Percentiles rank a stretch among this genome's conserved stretches.
Evolutionary conservation across 768 basidiomycete genomes (phyloP).

Genomic region (Agaricus subrufescens): DNA sequence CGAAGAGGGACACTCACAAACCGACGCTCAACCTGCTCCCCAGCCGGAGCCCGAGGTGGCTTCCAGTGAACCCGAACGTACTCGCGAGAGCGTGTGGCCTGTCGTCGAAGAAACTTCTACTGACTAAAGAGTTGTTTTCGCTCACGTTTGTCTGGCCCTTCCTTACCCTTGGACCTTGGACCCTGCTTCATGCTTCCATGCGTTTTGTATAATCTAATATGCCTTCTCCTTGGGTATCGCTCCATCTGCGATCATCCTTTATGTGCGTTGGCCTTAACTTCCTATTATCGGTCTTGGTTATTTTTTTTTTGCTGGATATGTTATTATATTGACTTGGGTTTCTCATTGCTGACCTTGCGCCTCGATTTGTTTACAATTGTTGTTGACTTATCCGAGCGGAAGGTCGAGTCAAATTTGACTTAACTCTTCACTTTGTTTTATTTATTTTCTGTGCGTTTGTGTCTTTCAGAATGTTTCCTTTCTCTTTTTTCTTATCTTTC

Average conservation of each 20-base stretch:
- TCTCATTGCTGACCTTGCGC: slow-evolving; percentile 1
- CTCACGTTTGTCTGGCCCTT: not conserved
- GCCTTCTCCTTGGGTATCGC: not conserved
- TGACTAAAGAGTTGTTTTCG: slow-evolving; percentile 11
- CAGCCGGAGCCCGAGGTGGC: slow-evolving; percentile 10
- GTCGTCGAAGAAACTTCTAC: slow-evolving; percentile 21
- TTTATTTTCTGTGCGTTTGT: slow-evolving; percentile 10
- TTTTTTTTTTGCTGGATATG: slow-evolving; percentile 8
- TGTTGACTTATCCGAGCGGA: slow-evolving; percentile 5
- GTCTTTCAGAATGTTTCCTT: slow-evolving; percentile 7
- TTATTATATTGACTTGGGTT: slow-evolving; percentile 6
- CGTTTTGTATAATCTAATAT: slow-evolving; percentile 9
- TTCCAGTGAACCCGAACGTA: slow-evolving; percentile 14
- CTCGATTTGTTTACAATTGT: not conserved
- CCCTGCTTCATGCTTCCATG: not conserved
- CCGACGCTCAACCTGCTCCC: slow-evolving; percentile 1
- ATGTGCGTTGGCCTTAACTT: slow-evolving; percentile 1
- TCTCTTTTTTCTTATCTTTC: slow-evolving; percentile 16
- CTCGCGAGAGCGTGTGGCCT: slow-evolving; percentile 27
- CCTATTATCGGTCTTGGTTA: slow-evolving; percentile 8
- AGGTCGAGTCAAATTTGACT: not conserved
- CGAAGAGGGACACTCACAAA: not conserved
- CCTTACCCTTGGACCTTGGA: not conserved
- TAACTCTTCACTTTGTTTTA: not conserved
- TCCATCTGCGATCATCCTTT: slow-evolving; percentile 2